Evolutionary conservation across 2,329 filamentous ascomycete species (phyloP), one percentile per base, ranked within the genome.

Genomic region (Trichophyton benhamiae): DNA sequence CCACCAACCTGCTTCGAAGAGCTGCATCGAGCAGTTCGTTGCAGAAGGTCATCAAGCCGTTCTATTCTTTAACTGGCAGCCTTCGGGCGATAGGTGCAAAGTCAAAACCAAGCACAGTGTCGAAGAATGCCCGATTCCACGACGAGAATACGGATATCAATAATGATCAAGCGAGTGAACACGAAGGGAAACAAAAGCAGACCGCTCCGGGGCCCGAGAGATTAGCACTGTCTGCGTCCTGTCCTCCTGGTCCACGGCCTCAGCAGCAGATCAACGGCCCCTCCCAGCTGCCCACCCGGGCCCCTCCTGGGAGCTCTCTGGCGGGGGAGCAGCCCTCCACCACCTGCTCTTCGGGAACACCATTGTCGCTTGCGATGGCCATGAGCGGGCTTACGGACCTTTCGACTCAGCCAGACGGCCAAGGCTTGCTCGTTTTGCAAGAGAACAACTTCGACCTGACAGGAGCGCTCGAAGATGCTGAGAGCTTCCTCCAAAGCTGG

Each of bases 401-500:
- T 22, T 38, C 33, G 33, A 58, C 30, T 30, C 55, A 67, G 15
- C 67, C 74, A 59, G 72, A 75, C 61, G 72, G 72, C 3, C 74
- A 76, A 64, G 69, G 69, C 17, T 65, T 60, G 25, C 48, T 58
- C 7, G 22, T 41, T 22, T n/a, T 46, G 42, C 61, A 65, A 9
- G 72, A 76, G 8, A 71, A 68, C n/a, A 71, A 68, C n/a, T 77
- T 78, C 58, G 72, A 77, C 61, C 69, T 77, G 3, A 74, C 70
- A 49, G 72, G 75, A 65, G 75, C 75, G 0, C 76, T 78, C n/a
- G 72, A 72, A 4, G 76, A 78, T 61, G 69, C 75, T 8, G 76
- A 76, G 3, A 77, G 74, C 63, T 78, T 75, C 69, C 66, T 78
- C n/a, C 72, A 76, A 58, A 76, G 72, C 62, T 77, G 75, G 65